Evolutionary conservation across 2,329 filamentous ascomycete genomes (phyloP), one percentile per base, ranked within the genome.

Genomic region (Paecilomyces formosus): DNA sequence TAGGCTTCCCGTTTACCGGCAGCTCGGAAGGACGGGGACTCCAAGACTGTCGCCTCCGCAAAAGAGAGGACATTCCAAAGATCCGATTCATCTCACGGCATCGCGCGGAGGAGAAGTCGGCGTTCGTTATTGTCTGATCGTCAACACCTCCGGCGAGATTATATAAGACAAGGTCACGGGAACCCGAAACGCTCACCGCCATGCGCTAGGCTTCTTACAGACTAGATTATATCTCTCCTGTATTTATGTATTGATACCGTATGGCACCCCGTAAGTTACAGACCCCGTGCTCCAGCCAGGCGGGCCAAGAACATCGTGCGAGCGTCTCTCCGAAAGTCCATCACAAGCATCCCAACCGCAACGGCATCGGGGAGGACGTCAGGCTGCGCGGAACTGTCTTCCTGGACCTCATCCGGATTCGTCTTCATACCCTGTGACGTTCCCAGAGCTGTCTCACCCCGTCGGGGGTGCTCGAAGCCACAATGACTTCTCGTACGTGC

Each of bases 401-500:
- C 26, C n/a, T 52, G 49, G 50, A 55, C 52, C 26, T 31, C 12
- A 18, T 15, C n/a, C 12, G 52, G 18, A 12, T 54, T 54, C 30
- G 9, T 5, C 28, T 33, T n/a, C 15, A 22, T n/a, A 28, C 53
- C n/a, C 54, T 31, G 35, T 58, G 56, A 60, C 26, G 50, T 35
- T 58, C 33, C 26, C 35, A 35, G 30, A 39, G 24, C 57, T 21
- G 57, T 59, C 59, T 55, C 61, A 55, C 59, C 61, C 61, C 61
- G 57, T 56, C 57, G 76, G 79, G 79, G 79, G 77, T 79, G 73
- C 74, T 69, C 68, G 76, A 76, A 76, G 72, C 78, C 78, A 74
- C 72, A 74, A 85, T 85, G 82, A 79, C 79, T 74, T 83, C 82
- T 70, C 76, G 81, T 83, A 76, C 70, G 81, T 76, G 67, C 53